These are phyloP conservation scores for Gardenia jasminoides DNA, from an alignment of 257 asterid species.

Conservation along the genomic window DNA sequence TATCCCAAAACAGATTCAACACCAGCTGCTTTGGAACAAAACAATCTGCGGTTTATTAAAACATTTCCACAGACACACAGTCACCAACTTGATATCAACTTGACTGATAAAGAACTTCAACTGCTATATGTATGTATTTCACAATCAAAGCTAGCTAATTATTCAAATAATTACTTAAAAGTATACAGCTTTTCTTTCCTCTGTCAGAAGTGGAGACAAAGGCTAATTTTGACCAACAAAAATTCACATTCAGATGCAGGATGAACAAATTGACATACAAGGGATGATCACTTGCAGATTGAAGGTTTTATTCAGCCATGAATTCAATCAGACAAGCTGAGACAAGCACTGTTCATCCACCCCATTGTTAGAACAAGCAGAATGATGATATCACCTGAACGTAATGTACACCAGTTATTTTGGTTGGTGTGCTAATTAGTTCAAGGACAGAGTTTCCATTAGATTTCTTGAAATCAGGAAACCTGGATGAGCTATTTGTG, in stretches of 20 bases:
- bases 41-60: neutral
- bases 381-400: conserved; percentile 68
- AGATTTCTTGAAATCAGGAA: conserved; percentile 76
- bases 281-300: neutral
- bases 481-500: conserved; percentile 65
- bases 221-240: neutral
- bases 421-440: conserved; percentile 82
- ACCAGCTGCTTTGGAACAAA: neutral
- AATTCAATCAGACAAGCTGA: neutral
- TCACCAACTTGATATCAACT: neutral
- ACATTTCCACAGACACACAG: neutral
- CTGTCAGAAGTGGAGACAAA: neutral
- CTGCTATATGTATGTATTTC: neutral
- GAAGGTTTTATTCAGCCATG: neutral
- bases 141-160: neutral
- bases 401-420: conserved; percentile 95
- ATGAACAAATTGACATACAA: neutral
- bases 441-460: conserved; percentile 77
- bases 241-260: neutral
- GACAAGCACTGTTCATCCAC: neutral
- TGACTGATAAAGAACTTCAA: neutral
- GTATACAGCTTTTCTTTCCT: neutral
- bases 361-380: neutral
- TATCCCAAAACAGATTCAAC: neutral
- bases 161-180: neutral